Base-by-base conservation (phyloP, 2,329 filamentous ascomycete species). In the Fusarium cyanostomum region DNA sequence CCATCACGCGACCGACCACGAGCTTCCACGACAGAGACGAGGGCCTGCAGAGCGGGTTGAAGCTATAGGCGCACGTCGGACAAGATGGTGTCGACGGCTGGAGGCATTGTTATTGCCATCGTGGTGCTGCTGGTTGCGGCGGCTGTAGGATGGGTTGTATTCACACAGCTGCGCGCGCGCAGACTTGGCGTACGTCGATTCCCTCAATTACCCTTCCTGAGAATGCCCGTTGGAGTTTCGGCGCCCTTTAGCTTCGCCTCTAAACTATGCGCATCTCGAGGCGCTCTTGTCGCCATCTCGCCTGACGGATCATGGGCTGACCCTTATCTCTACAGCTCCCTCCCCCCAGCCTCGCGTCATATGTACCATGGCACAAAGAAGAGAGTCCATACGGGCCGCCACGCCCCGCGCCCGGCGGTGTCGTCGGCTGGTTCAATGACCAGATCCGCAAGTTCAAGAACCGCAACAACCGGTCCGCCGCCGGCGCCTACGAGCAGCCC, bases 61-160 rank as follows among this genome's bases (percentile, higher is more conserved):
- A 44, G 39, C 28, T 21, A 39, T 21, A 26, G 39, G 21, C 30
- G 24, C 38, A 30, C 42, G 21, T 50, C 30, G 28, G 18, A 55
- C 27, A 79, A 66, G 60, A 88, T 88, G 84, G 80, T 83, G 73
- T 82, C 82, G 64, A 79, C 85, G 46, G 81, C 84, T 66, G 88
- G 89, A 72, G 84, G 89, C 63, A 87, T 94, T 79, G 84, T 93
- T 75, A 87, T 96, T 73, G 83, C 92, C 72, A 75, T 94, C 72
- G 70, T 92, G 67, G 78, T 92, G 68, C 74, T 91, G 70, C 72
- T 86, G 51, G 59, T 89, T 52, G 75, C 81, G 52, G 85, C 78
- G 24, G 87, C 80, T 55, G 77, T 84, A 53, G 88, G 84, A 71
- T 94, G 89, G 88, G 79, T 92, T 59, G 77, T 87, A 71, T 93